Percentiles rank a stretch among this genome's conserved stretches.
phyloP scores from a whole-genome alignment of 139 green algal genomes.

The Microglena sp. region DNA sequence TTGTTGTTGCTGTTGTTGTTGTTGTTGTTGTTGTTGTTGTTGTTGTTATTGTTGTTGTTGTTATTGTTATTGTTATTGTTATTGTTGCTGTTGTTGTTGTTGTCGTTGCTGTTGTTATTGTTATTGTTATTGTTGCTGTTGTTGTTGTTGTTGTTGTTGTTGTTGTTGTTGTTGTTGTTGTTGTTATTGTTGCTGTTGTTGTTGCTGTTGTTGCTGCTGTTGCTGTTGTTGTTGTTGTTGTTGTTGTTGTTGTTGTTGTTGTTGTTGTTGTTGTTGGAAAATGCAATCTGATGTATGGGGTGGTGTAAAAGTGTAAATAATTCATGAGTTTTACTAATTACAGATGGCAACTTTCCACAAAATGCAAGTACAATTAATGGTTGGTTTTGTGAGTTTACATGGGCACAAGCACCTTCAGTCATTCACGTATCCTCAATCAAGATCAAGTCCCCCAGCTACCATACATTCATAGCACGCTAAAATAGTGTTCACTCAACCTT shows the following conservation, averaged over 20 bases:
- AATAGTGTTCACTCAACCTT: too few relatives aligned
- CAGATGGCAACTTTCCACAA: not conserved
- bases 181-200: not conserved
- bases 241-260: not conserved
- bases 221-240: not conserved
- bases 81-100: not conserved
- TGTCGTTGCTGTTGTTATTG: not conserved
- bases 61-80: too few relatives aligned
- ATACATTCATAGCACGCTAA: too few relatives aligned
- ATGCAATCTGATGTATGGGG: not conserved
- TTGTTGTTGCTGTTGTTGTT: too few relatives aligned
- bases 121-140: not conserved
- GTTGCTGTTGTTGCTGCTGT: not conserved
- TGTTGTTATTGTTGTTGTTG: too few relatives aligned
- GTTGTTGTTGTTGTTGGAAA: not conserved
- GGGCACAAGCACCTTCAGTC: too few relatives aligned
- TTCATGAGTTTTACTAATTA: too few relatives aligned
- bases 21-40: too few relatives aligned
- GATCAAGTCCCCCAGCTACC: too few relatives aligned
- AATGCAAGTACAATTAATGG: not conserved
- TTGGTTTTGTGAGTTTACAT: too few relatives aligned
- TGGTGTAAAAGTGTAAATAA: not conserved
- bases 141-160: not conserved
- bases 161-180: not conserved
- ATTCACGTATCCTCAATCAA: too few relatives aligned